Evolutionary conservation across 441 rosid genomes (phyloP).

Genomic region (Populus hybrid): DNA sequence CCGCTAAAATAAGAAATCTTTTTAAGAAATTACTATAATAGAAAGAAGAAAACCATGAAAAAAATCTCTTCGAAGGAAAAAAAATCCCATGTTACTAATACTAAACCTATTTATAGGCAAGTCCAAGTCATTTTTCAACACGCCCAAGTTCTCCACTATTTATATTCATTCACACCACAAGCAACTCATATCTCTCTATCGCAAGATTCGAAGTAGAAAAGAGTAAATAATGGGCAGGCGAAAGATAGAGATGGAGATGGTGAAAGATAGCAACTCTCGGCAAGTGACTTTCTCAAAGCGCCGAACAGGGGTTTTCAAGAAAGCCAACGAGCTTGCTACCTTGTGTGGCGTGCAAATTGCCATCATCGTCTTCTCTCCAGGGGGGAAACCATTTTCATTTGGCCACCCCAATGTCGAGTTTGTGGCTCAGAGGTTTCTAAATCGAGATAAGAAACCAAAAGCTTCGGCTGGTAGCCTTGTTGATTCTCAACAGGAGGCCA

Average conservation of each 20-base stretch:
- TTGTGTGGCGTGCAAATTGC: slow-evolving; percentile 42
- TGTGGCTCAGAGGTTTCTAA: slow-evolving; percentile 29
- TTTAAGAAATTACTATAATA: not conserved
- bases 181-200: too few species aligned
- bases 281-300: slow-evolving; percentile 61
- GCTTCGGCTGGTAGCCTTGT: not conserved
- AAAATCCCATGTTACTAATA: not conserved
- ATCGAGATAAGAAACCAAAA: not conserved
- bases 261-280: slow-evolving; percentile 30
- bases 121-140: too few species aligned
- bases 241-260: slow-evolving; percentile 41
- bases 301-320: slow-evolving; percentile 42
- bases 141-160: too few species aligned
- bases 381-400: slow-evolving; percentile 40
- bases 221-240: slow-evolving; percentile 30
- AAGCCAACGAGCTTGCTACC: slow-evolving; percentile 46
- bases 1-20: not conserved
- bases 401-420: slow-evolving; percentile 39
- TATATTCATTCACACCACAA: too few species aligned
- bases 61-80: not conserved
- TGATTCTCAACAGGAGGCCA: not conserved
- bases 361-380: slow-evolving; percentile 40
- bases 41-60: not conserved
- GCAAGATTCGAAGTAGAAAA: not conserved
- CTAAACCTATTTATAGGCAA: too few species aligned